Base-by-base conservation (phyloP, 371 early-diverging fungal species). In the Batkoa obscura region DNA sequence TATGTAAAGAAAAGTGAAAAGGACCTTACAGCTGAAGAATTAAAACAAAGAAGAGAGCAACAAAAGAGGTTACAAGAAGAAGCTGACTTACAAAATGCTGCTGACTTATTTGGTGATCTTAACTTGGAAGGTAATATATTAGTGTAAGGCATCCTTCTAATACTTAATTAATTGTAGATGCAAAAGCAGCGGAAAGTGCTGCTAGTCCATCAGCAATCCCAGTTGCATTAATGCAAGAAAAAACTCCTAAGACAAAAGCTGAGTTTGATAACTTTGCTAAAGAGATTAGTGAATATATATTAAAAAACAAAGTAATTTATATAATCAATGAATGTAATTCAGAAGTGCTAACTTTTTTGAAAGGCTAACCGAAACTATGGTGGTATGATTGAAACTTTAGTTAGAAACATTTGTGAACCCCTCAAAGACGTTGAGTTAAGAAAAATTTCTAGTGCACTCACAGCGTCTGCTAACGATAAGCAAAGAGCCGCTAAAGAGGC, bases 381-480 rank as follows among this genome's bases (percentile, higher is more conserved):
- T 0, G 62, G 68, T 50, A 89, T 94, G 63, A 67, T 91, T 55
- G 89, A 91, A 50, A 72, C 71, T 52, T 72, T 92, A 32, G 64
- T 87, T 45, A 81, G 87, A 54, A 85, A 88, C 55, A 72, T 91
- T 47, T 70, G 78, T 34, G 71, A 70, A n/a, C 80, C 87, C 3
- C 71, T 87, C 39, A 83, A 80, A 58, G 85, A 90, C 56, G 76
- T 78, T 23, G 93, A 90, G 60, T 78, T 88, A 2, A 80, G 85
- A 62, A 82, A 84, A 62, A 66, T 84, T 17, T 69, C 89, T 5
- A 75, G 84, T 49, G 67, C 84, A 2, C 62, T 92, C 60, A 82
- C 83, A 2, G 76, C 81, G 3, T 67, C 92, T 59, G 87, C 88
- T 50, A 90, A 88, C 64, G 94, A 92, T 65, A 92, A 94, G 72